Conservation (phyloP, 179 eudicot species). For the Amaranthus tricolor region DNA sequence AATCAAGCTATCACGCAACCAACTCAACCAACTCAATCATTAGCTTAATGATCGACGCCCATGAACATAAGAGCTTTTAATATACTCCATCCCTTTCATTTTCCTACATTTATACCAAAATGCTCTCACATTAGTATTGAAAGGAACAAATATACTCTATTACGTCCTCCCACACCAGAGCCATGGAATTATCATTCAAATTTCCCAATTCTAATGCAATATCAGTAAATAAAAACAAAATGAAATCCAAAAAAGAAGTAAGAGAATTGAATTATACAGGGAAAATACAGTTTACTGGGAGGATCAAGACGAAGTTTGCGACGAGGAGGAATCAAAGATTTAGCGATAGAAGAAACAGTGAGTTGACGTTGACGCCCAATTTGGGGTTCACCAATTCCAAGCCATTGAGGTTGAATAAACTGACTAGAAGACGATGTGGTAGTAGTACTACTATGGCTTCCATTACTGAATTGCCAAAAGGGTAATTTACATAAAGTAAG, state of each 20-base stretch:
- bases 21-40: too few relatives aligned
- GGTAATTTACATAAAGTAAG: slow-evolving; percentile 28
- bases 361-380: slow-evolving; percentile 9
- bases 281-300: slow-evolving; percentile 56
- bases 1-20: too few relatives aligned
- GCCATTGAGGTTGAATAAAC: slow-evolving; percentile 20
- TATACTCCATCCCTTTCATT: too few relatives aligned
- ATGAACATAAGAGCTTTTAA: too few relatives aligned
- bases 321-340: slow-evolving; percentile 55
- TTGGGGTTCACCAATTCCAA: slow-evolving; percentile 18
- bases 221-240: too few relatives aligned
- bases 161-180: too few relatives aligned
- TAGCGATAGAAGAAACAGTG: slow-evolving; percentile 42
- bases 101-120: too few relatives aligned
- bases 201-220: too few relatives aligned
- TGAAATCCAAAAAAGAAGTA: neutral
- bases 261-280: slow-evolving; percentile 32
- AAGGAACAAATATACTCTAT: too few relatives aligned
- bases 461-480: slow-evolving; percentile 19
- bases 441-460: neutral
- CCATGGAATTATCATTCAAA: too few relatives aligned
- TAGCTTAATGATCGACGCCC: too few relatives aligned
- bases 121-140: too few relatives aligned
- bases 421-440: slow-evolving; percentile 2
- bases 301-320: slow-evolving; percentile 74